Evolutionary conservation across 2,329 filamentous ascomycete species (phyloP).

Genomic region (Colletotrichum scovillei): DNA sequence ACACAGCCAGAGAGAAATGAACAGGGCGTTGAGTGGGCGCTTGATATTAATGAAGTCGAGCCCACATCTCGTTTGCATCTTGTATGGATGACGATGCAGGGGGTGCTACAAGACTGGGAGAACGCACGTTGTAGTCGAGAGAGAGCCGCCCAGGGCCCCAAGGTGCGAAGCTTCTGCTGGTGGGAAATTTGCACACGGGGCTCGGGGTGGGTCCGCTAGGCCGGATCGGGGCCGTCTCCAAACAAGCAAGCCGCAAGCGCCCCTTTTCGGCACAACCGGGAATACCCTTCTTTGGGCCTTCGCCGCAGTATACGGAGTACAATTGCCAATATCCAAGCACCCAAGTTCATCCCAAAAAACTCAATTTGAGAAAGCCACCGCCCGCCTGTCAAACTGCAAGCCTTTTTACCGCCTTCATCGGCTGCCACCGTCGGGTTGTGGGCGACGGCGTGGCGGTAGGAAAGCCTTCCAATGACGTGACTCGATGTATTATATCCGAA

Average conservation of each 20-base stretch:
- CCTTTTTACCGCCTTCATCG: too few species aligned
- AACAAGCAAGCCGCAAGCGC: background rate
- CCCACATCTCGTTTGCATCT: conserved; percentile 31
- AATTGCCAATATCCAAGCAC: too few species aligned
- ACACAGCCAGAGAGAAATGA: conserved; percentile 11
- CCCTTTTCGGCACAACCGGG: conserved; percentile 32
- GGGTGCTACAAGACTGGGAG: background rate
- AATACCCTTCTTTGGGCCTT: background rate
- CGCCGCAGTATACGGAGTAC: background rate
- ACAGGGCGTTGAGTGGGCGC: conserved; percentile 20
- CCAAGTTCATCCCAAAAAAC: background rate
- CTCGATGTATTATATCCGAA: background rate
- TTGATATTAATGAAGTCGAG: conserved; percentile 25
- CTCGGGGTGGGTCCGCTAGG: conserved; percentile 18
- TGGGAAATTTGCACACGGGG: conserved; percentile 34
- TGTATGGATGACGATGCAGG: conserved; percentile 31
- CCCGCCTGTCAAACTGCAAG: background rate
- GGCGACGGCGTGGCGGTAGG: background rate
- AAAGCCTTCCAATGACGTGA: background rate
- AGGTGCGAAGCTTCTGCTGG: conserved; percentile 6
- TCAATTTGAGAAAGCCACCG: background rate
- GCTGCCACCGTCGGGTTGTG: background rate
- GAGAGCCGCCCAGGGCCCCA: background rate
- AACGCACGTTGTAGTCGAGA: background rate
- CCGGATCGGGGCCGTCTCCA: conserved; percentile 15